phyloP scores from a whole-genome alignment of 2,329 filamentous ascomycete genomes.

The Neofusicoccum cordaticola region DNA sequence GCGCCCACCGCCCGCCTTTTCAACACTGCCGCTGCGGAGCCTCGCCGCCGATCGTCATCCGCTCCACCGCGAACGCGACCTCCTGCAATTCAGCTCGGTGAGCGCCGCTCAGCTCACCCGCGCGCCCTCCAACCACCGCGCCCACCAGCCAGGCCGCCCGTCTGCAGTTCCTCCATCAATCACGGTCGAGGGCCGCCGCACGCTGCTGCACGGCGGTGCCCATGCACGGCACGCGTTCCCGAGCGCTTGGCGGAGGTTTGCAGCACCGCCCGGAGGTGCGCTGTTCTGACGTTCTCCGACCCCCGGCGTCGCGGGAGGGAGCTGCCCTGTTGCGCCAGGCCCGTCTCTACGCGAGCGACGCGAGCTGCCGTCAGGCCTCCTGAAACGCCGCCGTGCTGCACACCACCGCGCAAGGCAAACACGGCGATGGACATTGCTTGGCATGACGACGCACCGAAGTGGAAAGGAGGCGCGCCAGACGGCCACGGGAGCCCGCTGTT shows the following conservation, averaged over 20 bases:
- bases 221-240: no score
- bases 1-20: neutral
- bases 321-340: neutral
- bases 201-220: neutral
- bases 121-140: neutral
- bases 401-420: neutral
- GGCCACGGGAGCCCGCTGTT: neutral
- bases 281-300: neutral
- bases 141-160: neutral
- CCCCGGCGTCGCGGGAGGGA: neutral
- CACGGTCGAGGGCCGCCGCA: neutral
- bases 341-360: neutral
- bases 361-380: neutral
- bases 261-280: neutral
- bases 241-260: no score
- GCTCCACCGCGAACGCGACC: neutral
- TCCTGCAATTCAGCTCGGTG: slow-evolving; percentile 3
- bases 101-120: neutral
- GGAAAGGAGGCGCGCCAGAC: no score
- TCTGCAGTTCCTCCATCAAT: slow-evolving; percentile 10
- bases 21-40: neutral
- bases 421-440: neutral
- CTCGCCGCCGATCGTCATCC: slow-evolving; percentile 7
- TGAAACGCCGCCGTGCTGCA: neutral
- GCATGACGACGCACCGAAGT: neutral